Percentiles rank a stretch among this genome's conserved stretches.
These are phyloP conservation scores for Talaromyces islandicus DNA, from an alignment of 2,329 filamentous ascomycete species.

Conservation along the genomic window DNA sequence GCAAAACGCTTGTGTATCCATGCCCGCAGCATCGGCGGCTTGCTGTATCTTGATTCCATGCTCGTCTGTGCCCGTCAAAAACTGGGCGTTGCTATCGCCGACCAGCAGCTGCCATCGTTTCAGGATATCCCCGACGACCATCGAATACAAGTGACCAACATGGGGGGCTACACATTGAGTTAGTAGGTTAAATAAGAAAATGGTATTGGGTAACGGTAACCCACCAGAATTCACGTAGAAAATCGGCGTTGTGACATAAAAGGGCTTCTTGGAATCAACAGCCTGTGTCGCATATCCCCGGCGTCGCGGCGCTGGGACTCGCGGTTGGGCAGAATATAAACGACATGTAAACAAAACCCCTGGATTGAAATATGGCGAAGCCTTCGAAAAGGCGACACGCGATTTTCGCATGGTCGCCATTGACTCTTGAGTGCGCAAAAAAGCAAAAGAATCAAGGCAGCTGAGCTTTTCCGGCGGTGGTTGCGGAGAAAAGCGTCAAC, in stretches of 20 bases:
- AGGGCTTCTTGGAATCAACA: conserved; percentile 59
- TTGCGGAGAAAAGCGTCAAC: conserved; percentile 10
- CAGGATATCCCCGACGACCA: conserved; percentile 83
- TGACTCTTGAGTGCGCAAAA: background rate
- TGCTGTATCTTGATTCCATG: conserved; percentile 76
- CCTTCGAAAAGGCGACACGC: conserved; percentile 25
- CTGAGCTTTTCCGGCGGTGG: no score
- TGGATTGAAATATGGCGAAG: conserved; percentile 19
- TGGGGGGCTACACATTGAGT: conserved; percentile 64
- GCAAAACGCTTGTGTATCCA: conserved; percentile 74
- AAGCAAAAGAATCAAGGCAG: background rate
- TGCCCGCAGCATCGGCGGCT: background rate
- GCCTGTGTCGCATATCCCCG: conserved; percentile 26
- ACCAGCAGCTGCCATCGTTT: conserved; percentile 85
- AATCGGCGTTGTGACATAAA: conserved; percentile 92
- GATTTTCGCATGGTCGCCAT: conserved; percentile 7
- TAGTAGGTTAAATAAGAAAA: background rate
- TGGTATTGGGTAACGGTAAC: conserved; percentile 13
- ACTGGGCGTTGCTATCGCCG: conserved; percentile 58
- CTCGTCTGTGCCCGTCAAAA: conserved; percentile 92
- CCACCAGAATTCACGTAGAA: conserved; percentile 97
- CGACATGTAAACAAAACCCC: conserved; percentile 24
- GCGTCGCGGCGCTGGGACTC: conserved; percentile 15
- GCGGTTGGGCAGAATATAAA: conserved; percentile 12
- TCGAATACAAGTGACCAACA: conserved; percentile 88